These are phyloP conservation scores for Fusarium abutilonis DNA, from an alignment of 2,329 filamentous ascomycete species.

Conservation along the genomic window DNA sequence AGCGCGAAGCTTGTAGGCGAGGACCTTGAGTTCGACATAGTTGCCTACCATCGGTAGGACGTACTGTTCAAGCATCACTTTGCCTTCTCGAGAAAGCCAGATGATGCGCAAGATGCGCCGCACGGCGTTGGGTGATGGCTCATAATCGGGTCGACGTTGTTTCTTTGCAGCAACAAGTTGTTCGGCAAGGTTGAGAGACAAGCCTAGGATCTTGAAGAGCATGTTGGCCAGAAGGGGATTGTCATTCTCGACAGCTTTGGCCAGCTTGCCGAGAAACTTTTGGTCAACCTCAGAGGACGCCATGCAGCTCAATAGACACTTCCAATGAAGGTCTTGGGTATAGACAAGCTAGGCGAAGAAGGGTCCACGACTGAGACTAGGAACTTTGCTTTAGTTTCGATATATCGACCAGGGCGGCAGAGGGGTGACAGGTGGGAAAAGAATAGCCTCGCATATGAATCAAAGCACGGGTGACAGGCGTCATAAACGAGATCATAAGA, in stretches of 20 bases:
- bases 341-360: constrained; percentile 29
- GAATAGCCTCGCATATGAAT: constrained; percentile 47
- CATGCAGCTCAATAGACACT: constrained; percentile 64
- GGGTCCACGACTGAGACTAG: constrained; percentile 36
- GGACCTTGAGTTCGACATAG: constrained; percentile 84
- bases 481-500: constrained; percentile 27
- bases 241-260: constrained; percentile 78
- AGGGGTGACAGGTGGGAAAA: constrained; percentile 28
- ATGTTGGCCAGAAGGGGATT: constrained; percentile 83
- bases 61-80: constrained; percentile 87
- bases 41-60: constrained; percentile 84
- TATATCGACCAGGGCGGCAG: constrained; percentile 34
- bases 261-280: constrained; percentile 92
- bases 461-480: constrained; percentile 42
- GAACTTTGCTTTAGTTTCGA: constrained; percentile 36
- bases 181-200: constrained; percentile 87
- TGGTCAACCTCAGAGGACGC: constrained; percentile 97
- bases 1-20: constrained; percentile 90
- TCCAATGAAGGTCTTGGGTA: constrained; percentile 18
- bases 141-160: constrained; percentile 81
- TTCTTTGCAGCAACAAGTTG: constrained; percentile 86
- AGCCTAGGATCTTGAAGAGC: constrained; percentile 89
- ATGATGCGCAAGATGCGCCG: constrained; percentile 89
- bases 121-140: constrained; percentile 80
- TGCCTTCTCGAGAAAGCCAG: constrained; percentile 92